Evolutionary conservation across 2,329 filamentous ascomycete species (phyloP).

Genomic region (Emericellopsis atlantica): DNA sequence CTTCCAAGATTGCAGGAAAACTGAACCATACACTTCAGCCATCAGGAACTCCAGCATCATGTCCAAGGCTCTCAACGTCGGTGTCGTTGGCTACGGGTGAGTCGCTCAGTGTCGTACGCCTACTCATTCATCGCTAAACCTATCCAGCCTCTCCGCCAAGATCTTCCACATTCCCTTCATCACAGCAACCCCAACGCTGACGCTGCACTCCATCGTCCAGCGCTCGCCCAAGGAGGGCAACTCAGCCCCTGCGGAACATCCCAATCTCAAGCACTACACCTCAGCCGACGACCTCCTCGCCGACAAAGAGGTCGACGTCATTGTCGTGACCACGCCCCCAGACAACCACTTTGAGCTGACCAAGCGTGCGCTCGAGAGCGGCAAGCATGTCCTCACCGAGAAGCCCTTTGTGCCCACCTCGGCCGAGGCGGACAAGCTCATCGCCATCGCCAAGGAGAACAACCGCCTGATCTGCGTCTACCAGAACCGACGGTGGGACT

Average conservation of each 20-base stretch:
- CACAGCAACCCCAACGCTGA: slow-evolving; percentile 47
- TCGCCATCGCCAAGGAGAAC: slow-evolving; percentile 36
- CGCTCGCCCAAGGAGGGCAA: slow-evolving; percentile 50
- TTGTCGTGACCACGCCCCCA: slow-evolving; percentile 61
- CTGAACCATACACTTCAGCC: too few species aligned
- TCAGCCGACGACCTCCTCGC: slow-evolving; percentile 48
- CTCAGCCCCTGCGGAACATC: slow-evolving; percentile 58
- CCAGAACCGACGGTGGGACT: slow-evolving; percentile 68
- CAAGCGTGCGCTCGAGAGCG: slow-evolving; percentile 50
- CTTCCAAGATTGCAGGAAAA: not conserved
- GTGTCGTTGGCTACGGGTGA: slow-evolving; percentile 38
- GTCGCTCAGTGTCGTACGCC: slow-evolving; percentile 5
- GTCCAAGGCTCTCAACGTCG: slow-evolving; percentile 33
- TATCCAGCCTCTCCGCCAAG: slow-evolving; percentile 49
- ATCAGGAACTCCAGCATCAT: slow-evolving; percentile 8
- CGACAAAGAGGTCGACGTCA: slow-evolving; percentile 53
- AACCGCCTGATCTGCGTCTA: slow-evolving; percentile 51
- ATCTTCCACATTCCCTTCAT: slow-evolving; percentile 79
- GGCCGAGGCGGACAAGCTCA: slow-evolving; percentile 53
- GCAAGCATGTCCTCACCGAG: slow-evolving; percentile 71
- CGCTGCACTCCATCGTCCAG: slow-evolving; percentile 65
- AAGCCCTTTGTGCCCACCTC: slow-evolving; percentile 71
- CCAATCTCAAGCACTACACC: slow-evolving; percentile 50
- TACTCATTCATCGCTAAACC: slow-evolving; percentile 6
- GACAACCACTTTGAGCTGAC: slow-evolving; percentile 56